Conservation (phyloP, 352 stramenopile genomes). For the Globisporangium viniferum region DNA sequence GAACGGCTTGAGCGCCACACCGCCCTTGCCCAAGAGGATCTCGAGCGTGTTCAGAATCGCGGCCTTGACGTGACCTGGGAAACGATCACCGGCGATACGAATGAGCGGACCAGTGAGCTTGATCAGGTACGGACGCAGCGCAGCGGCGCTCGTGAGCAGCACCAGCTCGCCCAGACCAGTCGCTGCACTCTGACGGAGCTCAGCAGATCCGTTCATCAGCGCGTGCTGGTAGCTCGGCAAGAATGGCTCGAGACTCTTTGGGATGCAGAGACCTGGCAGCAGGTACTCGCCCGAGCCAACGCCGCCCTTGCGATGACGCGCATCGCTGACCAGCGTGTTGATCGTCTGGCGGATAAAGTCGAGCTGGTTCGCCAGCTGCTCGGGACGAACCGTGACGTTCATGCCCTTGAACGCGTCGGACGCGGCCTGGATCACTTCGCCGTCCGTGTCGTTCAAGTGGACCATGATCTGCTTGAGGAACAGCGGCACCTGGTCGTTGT, state of each 20-base stretch:
- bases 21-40: constrained; percentile 96
- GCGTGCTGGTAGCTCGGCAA: constrained; percentile 97
- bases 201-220: constrained; percentile 93
- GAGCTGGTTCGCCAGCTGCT: constrained; percentile 94
- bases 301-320: constrained; percentile 91
- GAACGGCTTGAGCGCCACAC: constrained; percentile 97
- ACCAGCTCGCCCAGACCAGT: constrained; percentile 97
- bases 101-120: constrained; percentile 98
- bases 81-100: constrained; percentile 99
- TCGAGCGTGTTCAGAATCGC: constrained; percentile 97
- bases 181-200: constrained; percentile 90
- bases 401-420: constrained; percentile 90
- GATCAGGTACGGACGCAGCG: constrained; percentile 96
- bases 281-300: constrained; percentile 75
- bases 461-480: constrained; percentile 96
- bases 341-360: constrained; percentile 97
- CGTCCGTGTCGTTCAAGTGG: constrained; percentile 94
- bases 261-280: constrained; percentile 73
- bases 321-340: constrained; percentile 95
- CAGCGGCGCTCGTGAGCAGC: constrained; percentile 79
- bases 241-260: constrained; percentile 94
- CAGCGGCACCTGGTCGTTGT: constrained; percentile 93
- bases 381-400: constrained; percentile 88
- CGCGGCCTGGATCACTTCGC: constrained; percentile 85
- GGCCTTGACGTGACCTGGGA: constrained; percentile 96